These are phyloP conservation scores for Ustilago esculenta DNA, from an alignment of 1,284 basidiomycete species.

Conservation along the genomic window DNA sequence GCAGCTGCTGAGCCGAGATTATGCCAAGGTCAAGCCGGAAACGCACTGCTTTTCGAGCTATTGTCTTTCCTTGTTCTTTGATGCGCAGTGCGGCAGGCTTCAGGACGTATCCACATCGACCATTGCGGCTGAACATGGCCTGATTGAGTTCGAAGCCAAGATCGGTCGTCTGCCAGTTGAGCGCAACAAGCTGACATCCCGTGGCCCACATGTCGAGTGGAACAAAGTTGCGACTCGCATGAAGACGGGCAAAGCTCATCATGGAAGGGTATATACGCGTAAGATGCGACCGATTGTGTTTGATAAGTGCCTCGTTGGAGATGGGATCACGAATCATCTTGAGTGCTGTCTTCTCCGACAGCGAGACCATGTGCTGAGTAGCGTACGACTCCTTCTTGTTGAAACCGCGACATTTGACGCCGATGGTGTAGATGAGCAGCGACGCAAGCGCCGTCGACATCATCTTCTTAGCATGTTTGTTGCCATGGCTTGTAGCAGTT, in stretches of 20 bases:
- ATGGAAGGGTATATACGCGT: slow-evolving; percentile 89
- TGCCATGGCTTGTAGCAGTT: background rate
- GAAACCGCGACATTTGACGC: slow-evolving; percentile 92
- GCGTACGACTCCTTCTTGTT: slow-evolving; percentile 89
- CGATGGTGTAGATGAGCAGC: slow-evolving; percentile 91
- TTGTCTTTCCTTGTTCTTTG: slow-evolving; percentile 66
- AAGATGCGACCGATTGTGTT: slow-evolving; percentile 86
- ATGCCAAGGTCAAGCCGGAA: slow-evolving; percentile 68
- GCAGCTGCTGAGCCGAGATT: slow-evolving; percentile 93
- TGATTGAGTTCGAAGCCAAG: slow-evolving; percentile 82
- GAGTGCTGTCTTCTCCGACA: slow-evolving; percentile 77
- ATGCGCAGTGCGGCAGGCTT: slow-evolving; percentile 83
- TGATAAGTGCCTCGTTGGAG: slow-evolving; percentile 75
- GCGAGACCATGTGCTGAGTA: slow-evolving; percentile 87
- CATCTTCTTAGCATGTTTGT: slow-evolving; percentile 44
- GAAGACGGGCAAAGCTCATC: slow-evolving; percentile 70
- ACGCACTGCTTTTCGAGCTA: slow-evolving; percentile 27
- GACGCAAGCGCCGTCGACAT: slow-evolving; percentile 80
- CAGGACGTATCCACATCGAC: slow-evolving; percentile 85
- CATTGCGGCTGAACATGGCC: slow-evolving; percentile 91
- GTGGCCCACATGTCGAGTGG: slow-evolving; percentile 90
- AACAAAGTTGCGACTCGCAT: slow-evolving; percentile 77
- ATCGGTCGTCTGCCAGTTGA: slow-evolving; percentile 92
- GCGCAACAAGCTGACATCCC: slow-evolving; percentile 91
- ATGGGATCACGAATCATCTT: slow-evolving; percentile 50